Base-by-base conservation (phyloP, 73 alveolate species). In the Paraurostyla sp. region DNA sequence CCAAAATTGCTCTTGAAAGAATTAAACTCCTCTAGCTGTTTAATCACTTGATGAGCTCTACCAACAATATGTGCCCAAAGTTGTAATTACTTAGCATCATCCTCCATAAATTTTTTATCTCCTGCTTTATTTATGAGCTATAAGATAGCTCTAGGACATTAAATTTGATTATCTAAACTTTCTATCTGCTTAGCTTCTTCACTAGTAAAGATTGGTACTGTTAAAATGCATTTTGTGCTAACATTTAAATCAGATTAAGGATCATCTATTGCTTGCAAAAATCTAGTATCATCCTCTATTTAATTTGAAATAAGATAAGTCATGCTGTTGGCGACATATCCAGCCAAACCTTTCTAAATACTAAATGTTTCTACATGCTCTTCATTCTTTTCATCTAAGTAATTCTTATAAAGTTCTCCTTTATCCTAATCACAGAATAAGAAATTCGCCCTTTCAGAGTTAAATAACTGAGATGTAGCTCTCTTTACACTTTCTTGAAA, bases 201-300 rank as follows among this genome's bases (percentile, higher is more conserved):
- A 43, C 65, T 73, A 15, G 71, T 48, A 16, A 73, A 48, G 2
- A 73, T 73, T 3, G 86, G 86, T 3, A 73, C 71, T 22, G 86
- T 32, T 48, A 73, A 46, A 15, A 73, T 73, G 23, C 38, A 23
- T 25, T 33, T 43, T 0, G 86, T 73, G 27, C 30, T 48, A 7
- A 36, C 23, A 46, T 48, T 48, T 29, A 46, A 73, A 15, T 73
- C 86, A 43, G 16, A 22, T 29, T 46, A 22, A 32, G 86, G 86
- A 73, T 73, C 86, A 49, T 73, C 86, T n/a, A 73, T 73, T 33
- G 86, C 46, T 73, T 40, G 46, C 7, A 73, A 30, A 36, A 73
- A 73, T 73, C 86, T 73, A 9, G 65, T 73, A 30, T 73, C 86
- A 73, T 73, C 86, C 20, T 73, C 86, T 0, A 73, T 73, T 48